A percentile compares a stretch with the other conserved stretches of the same genome.
Conservation (phyloP, 352 stramenopile species). For the Phytophthora quininea region DNA sequence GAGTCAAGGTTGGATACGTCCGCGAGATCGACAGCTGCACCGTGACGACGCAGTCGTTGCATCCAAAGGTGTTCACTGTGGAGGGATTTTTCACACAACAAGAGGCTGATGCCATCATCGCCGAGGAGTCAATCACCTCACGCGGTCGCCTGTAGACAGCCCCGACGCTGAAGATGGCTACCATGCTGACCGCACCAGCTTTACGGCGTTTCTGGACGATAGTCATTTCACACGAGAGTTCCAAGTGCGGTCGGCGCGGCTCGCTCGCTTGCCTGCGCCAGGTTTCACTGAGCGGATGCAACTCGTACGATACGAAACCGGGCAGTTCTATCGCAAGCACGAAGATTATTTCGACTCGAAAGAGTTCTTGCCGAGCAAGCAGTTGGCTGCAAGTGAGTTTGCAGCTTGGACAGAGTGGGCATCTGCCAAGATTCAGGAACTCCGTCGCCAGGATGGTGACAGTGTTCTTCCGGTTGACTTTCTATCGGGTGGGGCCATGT, state of each 20-base stretch:
- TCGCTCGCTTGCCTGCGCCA: slow-evolving; percentile 57
- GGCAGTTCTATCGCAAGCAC: slow-evolving; percentile 80
- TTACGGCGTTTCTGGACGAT: slow-evolving; percentile 73
- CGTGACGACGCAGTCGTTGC: slow-evolving; percentile 68
- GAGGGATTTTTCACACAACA: slow-evolving; percentile 66
- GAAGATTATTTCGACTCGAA: slow-evolving; percentile 83
- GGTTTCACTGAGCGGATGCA: slow-evolving; percentile 63
- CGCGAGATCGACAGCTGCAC: slow-evolving; percentile 55
- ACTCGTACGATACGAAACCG: slow-evolving; percentile 70
- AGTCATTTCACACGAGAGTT: slow-evolving; percentile 71
- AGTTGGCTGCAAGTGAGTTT: slow-evolving; percentile 48
- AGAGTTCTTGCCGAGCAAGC: slow-evolving; percentile 56
- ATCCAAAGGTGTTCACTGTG: slow-evolving; percentile 66
- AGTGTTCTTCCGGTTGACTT: slow-evolving; percentile 41
- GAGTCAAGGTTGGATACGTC: slow-evolving; percentile 67
- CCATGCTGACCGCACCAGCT: slow-evolving; percentile 67
- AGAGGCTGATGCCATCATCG: slow-evolving; percentile 64
- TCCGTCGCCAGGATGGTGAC: slow-evolving; percentile 10
- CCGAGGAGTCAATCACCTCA: slow-evolving; percentile 51
- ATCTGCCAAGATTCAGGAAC: slow-evolving; percentile 31
- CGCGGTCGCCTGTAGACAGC: slow-evolving; percentile 66
- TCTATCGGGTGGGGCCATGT: slow-evolving; percentile 39
- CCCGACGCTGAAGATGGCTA: slow-evolving; percentile 61
- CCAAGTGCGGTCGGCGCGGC: slow-evolving; percentile 46
- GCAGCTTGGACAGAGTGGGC: slow-evolving; percentile 58